These are phyloP conservation scores for Boletus sp. DNA, from an alignment of 1,284 basidiomycete genomes.

Conservation along the genomic window DNA sequence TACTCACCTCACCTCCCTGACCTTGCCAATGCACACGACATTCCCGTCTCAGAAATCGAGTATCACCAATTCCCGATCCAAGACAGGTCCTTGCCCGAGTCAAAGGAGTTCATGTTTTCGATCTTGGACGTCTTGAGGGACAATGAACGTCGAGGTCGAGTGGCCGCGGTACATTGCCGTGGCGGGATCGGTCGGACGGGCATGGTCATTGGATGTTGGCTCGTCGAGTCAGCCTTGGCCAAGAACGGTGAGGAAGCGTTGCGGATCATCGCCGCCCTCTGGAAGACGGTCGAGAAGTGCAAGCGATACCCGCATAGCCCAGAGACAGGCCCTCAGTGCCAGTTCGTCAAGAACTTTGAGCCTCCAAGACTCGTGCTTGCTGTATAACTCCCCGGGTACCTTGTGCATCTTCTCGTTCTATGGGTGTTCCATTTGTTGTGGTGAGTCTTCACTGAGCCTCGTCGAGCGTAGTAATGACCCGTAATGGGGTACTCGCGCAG, in stretches of 20 bases:
- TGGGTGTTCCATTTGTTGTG: not conserved
- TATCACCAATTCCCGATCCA: slow-evolving; percentile 78
- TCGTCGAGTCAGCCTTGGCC: slow-evolving; percentile 66
- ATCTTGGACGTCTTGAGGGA: slow-evolving; percentile 61
- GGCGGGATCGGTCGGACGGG: slow-evolving; percentile 79
- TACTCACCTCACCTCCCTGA: slow-evolving; percentile 60
- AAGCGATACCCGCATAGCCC: slow-evolving; percentile 71
- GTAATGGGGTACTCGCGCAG: slow-evolving; percentile 1
- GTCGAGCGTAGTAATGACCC: not conserved
- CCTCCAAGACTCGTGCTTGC: slow-evolving; percentile 32
- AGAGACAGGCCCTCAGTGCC: slow-evolving; percentile 76
- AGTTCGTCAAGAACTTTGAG: slow-evolving; percentile 64
- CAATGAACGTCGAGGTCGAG: slow-evolving; percentile 57
- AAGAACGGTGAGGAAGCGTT: slow-evolving; percentile 66
- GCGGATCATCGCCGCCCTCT: slow-evolving; percentile 63
- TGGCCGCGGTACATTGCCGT: slow-evolving; percentile 72
- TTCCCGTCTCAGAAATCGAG: slow-evolving; percentile 57
- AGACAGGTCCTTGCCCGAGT: slow-evolving; percentile 65
- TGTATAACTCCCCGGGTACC: not conserved
- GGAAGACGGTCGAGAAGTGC: slow-evolving; percentile 76
- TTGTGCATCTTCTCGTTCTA: not conserved
- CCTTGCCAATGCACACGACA: slow-evolving; percentile 56
- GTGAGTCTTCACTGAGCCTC: slow-evolving; percentile 9
- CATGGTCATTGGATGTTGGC: slow-evolving; percentile 76
- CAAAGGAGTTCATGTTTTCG: slow-evolving; percentile 54